phyloP scores from a whole-genome alignment of 179 eudicot species.

The Nepenthes alata region DNA sequence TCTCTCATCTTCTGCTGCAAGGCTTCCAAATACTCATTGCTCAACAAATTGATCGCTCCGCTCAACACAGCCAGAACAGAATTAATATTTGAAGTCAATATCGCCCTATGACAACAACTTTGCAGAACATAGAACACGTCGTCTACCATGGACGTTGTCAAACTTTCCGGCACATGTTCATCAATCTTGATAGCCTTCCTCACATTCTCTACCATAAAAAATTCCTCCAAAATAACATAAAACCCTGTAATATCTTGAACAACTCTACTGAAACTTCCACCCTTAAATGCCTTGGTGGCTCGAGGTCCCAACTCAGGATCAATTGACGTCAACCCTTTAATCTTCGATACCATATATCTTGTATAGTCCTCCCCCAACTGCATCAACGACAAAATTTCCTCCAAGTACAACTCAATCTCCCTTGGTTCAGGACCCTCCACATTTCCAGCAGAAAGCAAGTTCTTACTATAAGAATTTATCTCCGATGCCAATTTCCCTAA shows the following conservation, averaged over 20 bases:
- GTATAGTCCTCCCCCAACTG: slow-evolving; percentile 90
- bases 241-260: slow-evolving; percentile 75
- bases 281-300: slow-evolving; percentile 76
- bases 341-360: slow-evolving; percentile 75
- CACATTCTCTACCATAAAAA: slow-evolving; percentile 95
- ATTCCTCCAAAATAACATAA: slow-evolving; percentile 83
- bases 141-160: slow-evolving; percentile 94
- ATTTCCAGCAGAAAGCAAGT: slow-evolving; percentile 54
- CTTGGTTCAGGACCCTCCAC: slow-evolving; percentile 93
- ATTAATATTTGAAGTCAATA: slow-evolving; percentile 75
- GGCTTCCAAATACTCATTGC: slow-evolving; percentile 79
- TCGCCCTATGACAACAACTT: slow-evolving; percentile 81
- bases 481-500: slow-evolving; percentile 62
- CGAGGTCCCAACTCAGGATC: slow-evolving; percentile 72
- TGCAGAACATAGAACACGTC: slow-evolving; percentile 87
- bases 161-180: slow-evolving; percentile 70
- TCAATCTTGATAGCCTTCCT: slow-evolving; percentile 90
- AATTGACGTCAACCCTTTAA: slow-evolving; percentile 64
- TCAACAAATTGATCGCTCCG: slow-evolving; percentile 66
- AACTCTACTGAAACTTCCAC: slow-evolving; percentile 69
- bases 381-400: slow-evolving; percentile 69
- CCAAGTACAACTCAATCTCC: slow-evolving; percentile 69
- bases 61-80: slow-evolving; percentile 74
- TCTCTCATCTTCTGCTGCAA: slow-evolving; percentile 82
- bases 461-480: slow-evolving; percentile 73